Percentiles rank a stretch among this genome's conserved stretches.
These are phyloP conservation scores for Cyberlindnera meyerae DNA, from an alignment of 805 yeast species.

Conservation along the genomic window DNA sequence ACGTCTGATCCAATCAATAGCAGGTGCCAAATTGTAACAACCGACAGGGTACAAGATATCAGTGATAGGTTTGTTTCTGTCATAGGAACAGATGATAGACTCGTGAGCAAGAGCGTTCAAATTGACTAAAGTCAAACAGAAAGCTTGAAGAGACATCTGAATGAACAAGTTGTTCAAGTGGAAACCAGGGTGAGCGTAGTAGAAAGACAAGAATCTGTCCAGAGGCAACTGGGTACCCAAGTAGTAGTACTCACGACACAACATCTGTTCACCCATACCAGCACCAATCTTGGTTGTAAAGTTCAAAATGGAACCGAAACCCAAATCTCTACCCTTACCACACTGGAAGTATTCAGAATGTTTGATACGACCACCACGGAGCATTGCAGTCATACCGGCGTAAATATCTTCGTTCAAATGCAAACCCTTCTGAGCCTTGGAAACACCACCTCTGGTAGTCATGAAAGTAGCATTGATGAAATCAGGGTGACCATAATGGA, in stretches of 20 bases:
- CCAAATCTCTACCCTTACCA: conserved; percentile 88
- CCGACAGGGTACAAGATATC: conserved; percentile 64
- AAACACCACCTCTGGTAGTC: conserved; percentile 86
- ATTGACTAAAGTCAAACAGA: conserved; percentile 65
- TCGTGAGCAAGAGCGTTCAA: conserved; percentile 71
- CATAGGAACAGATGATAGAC: conserved; percentile 61
- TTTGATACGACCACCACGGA: conserved; percentile 84
- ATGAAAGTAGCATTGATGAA: conserved; percentile 68
- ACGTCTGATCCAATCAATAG: conserved; percentile 77
- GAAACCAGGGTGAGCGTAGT: conserved; percentile 85
- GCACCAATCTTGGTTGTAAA: conserved; percentile 88
- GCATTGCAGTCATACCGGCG: conserved; percentile 80
- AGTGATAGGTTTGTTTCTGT: conserved; percentile 60
- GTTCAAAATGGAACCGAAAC: conserved; percentile 80
- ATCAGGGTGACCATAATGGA: conserved; percentile 89
- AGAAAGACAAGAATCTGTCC: conserved; percentile 77
- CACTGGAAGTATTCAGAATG: conserved; percentile 86
- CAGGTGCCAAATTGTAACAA: conserved; percentile 70
- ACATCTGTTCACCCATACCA: conserved; percentile 90
- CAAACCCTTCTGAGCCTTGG: conserved; percentile 81
- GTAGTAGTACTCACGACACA: conserved; percentile 78
- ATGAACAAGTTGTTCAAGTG: conserved; percentile 78
- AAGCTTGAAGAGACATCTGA: conserved; percentile 68
- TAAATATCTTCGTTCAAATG: conserved; percentile 85
- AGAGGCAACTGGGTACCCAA: conserved; percentile 76